These are phyloP conservation scores for Colletotrichum siamense DNA, from an alignment of 2,329 filamentous ascomycete genomes.

Conservation along the genomic window DNA sequence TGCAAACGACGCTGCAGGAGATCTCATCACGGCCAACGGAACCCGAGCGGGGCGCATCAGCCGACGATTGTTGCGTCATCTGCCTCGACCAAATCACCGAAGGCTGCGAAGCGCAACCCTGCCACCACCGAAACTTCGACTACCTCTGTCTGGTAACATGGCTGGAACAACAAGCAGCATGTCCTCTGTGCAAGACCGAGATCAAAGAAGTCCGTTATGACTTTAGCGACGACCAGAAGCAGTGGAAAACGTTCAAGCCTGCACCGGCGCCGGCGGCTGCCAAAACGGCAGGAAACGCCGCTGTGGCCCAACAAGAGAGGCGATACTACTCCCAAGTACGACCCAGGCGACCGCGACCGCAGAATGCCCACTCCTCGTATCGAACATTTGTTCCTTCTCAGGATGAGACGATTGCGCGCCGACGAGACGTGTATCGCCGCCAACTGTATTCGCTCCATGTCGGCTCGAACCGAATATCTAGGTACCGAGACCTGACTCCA, in stretches of 20 bases:
- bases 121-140: conserved; percentile 82
- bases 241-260: conserved; percentile 60
- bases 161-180: conserved; percentile 74
- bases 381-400: conserved; percentile 24
- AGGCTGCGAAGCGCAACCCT: conserved; percentile 74
- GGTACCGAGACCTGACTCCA: conserved; percentile 77
- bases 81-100: conserved; percentile 81
- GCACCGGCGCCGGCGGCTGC: not conserved
- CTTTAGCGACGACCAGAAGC: conserved; percentile 35
- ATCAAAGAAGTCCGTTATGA: conserved; percentile 69
- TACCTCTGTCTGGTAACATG: conserved; percentile 85
- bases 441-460: conserved; percentile 81
- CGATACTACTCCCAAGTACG: not conserved
- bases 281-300: not conserved
- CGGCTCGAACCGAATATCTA: conserved; percentile 79
- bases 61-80: conserved; percentile 75
- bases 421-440: conserved; percentile 75
- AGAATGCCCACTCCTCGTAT: conserved; percentile 20
- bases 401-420: conserved; percentile 54
- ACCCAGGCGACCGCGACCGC: conserved; percentile 11
- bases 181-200: conserved; percentile 76
- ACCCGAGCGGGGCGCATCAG: not conserved
- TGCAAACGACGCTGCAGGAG: conserved; percentile 51
- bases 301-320: not conserved
- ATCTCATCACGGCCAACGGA: conserved; percentile 31